Evolutionary conservation across 208 protist genomes (phyloP), one percentile per base, ranked within the genome.

Genomic region (Leishmania tarentolae): DNA sequence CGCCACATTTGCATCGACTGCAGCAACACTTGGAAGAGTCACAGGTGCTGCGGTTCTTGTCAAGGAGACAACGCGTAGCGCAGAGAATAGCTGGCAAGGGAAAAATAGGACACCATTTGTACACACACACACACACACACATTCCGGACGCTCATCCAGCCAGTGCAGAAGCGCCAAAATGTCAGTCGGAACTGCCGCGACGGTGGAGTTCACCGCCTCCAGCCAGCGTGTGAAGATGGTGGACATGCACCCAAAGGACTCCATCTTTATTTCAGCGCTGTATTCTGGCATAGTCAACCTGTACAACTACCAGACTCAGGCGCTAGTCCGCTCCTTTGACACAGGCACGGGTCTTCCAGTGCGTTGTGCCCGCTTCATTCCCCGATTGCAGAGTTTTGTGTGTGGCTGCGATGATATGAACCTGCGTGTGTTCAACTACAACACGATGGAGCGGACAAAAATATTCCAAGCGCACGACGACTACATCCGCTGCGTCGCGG

Each of bases 171-270:
- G 21, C 24, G 8, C 28, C 74, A 65, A n/a, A 50, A 81, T 83
- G 74, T 84, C 76, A 31, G 74, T 59, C 17, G 82, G 82, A 9
- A 79, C 77, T 21, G 65, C 63, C 1, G 82, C 82, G 17, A 82
- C 78, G 79, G 82, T 84, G 76, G 68, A 83, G 65, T 93, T 99
- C 73, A 93, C 91, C 15, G 90, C 97, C 15, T 81, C 93, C 50
- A 99, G 95, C 56, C 98, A 99, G 78, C 93, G 99, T 24, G 99
- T 99, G 56, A 99, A 99, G 91, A 96, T 94, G 83, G 98, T 99
- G 7, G 99, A 99, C 86, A 93, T 99, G 79, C 99, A 99, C 86
- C 98, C 99, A 11, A 98, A 95, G 40, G 98, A 99, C 84, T 99
- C 99, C 40, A 98, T 99, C 88, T 92, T 99, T 76, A 90, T 99